Percentiles rank a stretch among this genome's conserved stretches.
phyloP scores from a whole-genome alignment of 1,284 basidiomycete species.

The Apiotrichum laibachii region DNA sequence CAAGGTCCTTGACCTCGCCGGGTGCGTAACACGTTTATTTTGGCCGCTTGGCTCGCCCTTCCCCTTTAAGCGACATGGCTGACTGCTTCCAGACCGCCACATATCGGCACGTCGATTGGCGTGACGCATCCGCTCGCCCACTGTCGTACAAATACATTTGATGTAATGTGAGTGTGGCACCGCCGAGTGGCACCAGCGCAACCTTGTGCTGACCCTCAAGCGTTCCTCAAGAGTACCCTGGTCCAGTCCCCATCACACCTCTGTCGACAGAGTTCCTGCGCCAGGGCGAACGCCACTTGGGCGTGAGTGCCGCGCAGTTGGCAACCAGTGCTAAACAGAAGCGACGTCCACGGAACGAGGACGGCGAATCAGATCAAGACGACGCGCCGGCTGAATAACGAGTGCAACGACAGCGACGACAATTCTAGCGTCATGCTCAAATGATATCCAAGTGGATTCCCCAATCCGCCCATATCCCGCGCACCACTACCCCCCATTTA shows the following conservation, averaged over 20 bases:
- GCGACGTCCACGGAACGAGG: slow-evolving; percentile 24
- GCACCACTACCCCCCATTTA: too few species aligned
- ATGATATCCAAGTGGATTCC: too few species aligned
- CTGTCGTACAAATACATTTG: slow-evolving; percentile 17
- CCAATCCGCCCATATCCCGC: too few species aligned
- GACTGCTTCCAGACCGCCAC: slow-evolving; percentile 15
- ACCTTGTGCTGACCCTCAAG: slow-evolving; percentile 1
- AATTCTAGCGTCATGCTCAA: too few species aligned
- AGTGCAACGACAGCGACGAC: too few species aligned
- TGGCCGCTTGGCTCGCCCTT: background rate
- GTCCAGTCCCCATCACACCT: slow-evolving; percentile 21
- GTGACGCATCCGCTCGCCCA: slow-evolving; percentile 20
- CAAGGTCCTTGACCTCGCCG: slow-evolving; percentile 22
- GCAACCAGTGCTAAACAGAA: slow-evolving; percentile 10
- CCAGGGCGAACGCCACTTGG: slow-evolving; percentile 23
- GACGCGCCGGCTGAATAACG: background rate
- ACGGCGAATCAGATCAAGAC: slow-evolving; percentile 18
- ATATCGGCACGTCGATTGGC: slow-evolving; percentile 24
- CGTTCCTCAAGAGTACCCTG: slow-evolving; percentile 21
- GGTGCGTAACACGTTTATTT: slow-evolving; percentile 9
- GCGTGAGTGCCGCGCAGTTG: slow-evolving; percentile 13
- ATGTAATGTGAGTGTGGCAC: slow-evolving; percentile 19
- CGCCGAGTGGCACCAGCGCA: background rate
- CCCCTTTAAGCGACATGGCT: background rate
- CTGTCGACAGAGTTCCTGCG: slow-evolving; percentile 22